These are phyloP conservation scores for Penicillium tannophilum DNA, from an alignment of 495 filamentous ascomycete genomes.

Conservation along the genomic window DNA sequence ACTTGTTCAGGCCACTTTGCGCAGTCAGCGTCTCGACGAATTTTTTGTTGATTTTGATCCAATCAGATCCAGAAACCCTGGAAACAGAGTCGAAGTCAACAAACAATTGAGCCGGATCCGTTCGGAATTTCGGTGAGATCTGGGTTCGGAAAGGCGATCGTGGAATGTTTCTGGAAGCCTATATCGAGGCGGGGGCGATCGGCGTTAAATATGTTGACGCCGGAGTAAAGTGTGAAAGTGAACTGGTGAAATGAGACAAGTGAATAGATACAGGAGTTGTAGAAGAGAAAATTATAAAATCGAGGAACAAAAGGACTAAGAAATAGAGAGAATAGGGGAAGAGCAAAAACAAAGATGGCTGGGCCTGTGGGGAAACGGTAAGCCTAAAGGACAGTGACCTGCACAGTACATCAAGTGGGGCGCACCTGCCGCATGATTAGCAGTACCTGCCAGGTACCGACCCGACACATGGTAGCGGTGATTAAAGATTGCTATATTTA, in stretches of 20 bases:
- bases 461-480: background rate
- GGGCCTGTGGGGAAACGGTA: conserved; percentile 21
- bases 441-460: background rate
- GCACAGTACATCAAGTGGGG: background rate
- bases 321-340: conserved; percentile 12
- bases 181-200: conserved; percentile 13
- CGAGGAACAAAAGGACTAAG: background rate
- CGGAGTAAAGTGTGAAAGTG: background rate
- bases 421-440: background rate
- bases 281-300: background rate
- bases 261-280: background rate
- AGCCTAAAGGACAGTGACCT: background rate
- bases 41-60: background rate
- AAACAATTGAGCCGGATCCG: background rate
- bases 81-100: background rate
- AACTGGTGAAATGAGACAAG: background rate
- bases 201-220: conserved; percentile 2
- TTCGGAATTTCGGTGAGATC: background rate
- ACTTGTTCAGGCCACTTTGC: conserved; percentile 27
- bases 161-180: conserved; percentile 28
- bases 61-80: background rate
- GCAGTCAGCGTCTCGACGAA: conserved; percentile 10
- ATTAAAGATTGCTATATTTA: background rate
- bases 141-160: background rate
- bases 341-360: conserved; percentile 30